phyloP scores from a whole-genome alignment of 192 early-diverging fungal genomes.

The Rhizoclosmatium globosum region DNA sequence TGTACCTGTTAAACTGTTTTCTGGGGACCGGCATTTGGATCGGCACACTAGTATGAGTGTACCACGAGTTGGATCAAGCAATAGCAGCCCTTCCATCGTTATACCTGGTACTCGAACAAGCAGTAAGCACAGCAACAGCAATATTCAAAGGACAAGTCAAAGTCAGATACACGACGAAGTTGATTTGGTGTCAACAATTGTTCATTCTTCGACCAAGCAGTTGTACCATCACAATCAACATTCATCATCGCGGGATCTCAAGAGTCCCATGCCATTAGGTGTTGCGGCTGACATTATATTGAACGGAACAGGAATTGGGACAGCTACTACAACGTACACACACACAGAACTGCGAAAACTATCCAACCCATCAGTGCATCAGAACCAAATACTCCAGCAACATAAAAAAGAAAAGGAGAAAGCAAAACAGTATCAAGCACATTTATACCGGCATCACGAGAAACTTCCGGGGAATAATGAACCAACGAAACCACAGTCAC shows the following conservation, averaged over 20 bases:
- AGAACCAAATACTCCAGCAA: neutral
- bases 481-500: neutral
- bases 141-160: neutral
- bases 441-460: constrained; percentile 3
- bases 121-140: neutral
- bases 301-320: neutral
- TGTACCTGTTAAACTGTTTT: neutral
- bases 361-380: neutral
- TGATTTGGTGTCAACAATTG: neutral
- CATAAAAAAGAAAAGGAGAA: neutral
- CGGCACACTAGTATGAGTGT: neutral
- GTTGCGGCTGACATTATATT: neutral
- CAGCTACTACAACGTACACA: neutral
- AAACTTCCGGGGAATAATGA: neutral
- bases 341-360: neutral
- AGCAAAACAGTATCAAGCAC: neutral
- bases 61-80: neutral
- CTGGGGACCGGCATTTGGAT: neutral
- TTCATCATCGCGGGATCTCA: neutral
- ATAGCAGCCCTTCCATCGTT: neutral
- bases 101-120: neutral
- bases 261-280: neutral
- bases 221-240: neutral
- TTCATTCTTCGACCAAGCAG: neutral
- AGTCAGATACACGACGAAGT: neutral